Base-by-base conservation (phyloP, 805 yeast genomes). In the Sungouiozyma ichnusensis region DNA sequence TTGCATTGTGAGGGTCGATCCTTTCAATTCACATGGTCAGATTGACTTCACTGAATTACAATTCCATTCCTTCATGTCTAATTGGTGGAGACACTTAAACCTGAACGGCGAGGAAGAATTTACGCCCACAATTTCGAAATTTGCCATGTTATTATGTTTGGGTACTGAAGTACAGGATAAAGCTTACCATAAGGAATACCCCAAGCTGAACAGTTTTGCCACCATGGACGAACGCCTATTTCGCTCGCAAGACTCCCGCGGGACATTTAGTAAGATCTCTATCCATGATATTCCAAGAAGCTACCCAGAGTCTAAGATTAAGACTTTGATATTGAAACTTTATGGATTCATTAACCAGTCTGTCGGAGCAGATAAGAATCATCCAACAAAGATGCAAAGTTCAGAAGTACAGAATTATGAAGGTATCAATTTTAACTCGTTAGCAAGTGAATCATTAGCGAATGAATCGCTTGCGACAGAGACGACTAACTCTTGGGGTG, bases 1-100 rank as follows among this genome's bases (percentile, higher is more conserved):
- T 0, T 68, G 77, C 1, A 37, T 79, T 4, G 69, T 76, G n/a
- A 77, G 79, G 64, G 66, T 58, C 36, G 66, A 50, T 18, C 53
- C 57, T 2, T 50, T 48, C 24, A 47, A 47, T 20, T 38, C 29
- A 6, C 29, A 35, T 2, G 33, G 38, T 2, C 37, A 43, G 14
- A 24, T 39, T n/a, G 40, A 45, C 32, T 34, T 51, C n/a, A 35
- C 45, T 18, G 59, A 53, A 17, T 45, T 62, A 38, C 60, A 58
- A 37, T 60, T 51, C 44, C 49, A 57, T 42, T 50, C 61, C 0
- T 57, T 61, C 27, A 52, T 57, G 52, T 48, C 39, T 71, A 82
- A 20, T 58, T 60, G 63, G 58, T 49, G 50, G 47, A 44, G 40
- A 9, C 62, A 59, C 38, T 39, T 59, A 34, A 57, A 54, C 37